phyloP scores from a whole-genome alignment of 2,329 filamentous ascomycete species.

The Alternaria consortialis region DNA sequence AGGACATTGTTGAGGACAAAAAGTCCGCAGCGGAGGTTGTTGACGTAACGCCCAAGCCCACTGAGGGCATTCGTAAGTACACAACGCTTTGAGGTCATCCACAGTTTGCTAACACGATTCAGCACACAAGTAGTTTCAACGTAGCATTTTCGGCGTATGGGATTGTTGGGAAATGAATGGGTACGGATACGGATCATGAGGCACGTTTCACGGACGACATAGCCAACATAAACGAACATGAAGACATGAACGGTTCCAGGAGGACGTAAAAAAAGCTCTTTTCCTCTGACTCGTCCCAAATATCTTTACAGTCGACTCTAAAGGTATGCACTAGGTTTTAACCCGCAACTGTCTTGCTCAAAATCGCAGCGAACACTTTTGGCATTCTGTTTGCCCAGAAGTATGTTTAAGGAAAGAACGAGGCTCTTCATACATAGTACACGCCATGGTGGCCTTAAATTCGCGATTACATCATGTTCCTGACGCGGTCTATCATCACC shows the following conservation, averaged over 20 bases:
- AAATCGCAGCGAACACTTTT: not conserved
- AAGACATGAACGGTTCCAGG: not conserved
- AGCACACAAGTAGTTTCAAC: constrained; percentile 35
- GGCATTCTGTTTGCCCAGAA: not conserved
- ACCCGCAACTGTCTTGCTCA: not conserved
- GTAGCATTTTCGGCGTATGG: constrained; percentile 26
- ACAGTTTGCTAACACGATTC: constrained; percentile 10
- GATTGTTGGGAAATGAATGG: constrained; percentile 3
- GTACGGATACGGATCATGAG: constrained; percentile 13
- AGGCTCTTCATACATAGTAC: not conserved
- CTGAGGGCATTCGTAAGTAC: constrained; percentile 64
- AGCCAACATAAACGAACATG: constrained; percentile 2
- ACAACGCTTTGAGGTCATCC: not conserved
- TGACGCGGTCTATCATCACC: not conserved
- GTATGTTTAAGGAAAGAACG: not conserved
- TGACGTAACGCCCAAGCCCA: constrained; percentile 66
- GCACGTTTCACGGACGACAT: constrained; percentile 18
- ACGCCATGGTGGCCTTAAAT: not conserved
- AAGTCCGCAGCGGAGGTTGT: constrained; percentile 69
- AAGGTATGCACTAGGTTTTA: not conserved
- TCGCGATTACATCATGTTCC: not conserved
- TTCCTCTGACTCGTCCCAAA: not conserved
- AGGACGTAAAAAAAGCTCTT: not conserved
- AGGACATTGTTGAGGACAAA: constrained; percentile 64
- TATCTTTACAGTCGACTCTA: not conserved